phyloP scores from a whole-genome alignment of 352 stramenopile species.

The Thraustotheca clavata region DNA sequence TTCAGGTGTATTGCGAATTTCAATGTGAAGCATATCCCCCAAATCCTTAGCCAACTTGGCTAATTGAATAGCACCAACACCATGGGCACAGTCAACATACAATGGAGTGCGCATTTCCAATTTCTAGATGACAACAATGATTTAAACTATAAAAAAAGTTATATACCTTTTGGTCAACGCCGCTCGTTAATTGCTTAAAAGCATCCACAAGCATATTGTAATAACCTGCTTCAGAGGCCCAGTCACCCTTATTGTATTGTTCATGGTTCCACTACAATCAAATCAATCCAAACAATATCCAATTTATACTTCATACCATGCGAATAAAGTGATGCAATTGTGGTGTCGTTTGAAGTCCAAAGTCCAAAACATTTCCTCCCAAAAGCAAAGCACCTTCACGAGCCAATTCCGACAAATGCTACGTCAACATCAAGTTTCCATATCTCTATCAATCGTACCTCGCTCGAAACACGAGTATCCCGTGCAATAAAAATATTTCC shows the following conservation, averaged over 20 bases:
- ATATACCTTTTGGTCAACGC: slow-evolving; percentile 57
- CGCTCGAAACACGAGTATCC: slow-evolving; percentile 88
- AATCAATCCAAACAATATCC: background rate
- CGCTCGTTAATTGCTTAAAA: slow-evolving; percentile 86
- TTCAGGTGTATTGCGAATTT: slow-evolving; percentile 68
- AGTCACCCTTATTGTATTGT: slow-evolving; percentile 84
- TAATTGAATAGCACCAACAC: slow-evolving; percentile 82
- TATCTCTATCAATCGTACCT: slow-evolving; percentile 24
- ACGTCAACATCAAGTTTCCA: background rate
- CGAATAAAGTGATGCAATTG: slow-evolving; percentile 96
- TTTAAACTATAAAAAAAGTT: background rate
- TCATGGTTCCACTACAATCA: slow-evolving; percentile 71
- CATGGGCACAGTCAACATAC: slow-evolving; percentile 91
- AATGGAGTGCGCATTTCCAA: slow-evolving; percentile 69
- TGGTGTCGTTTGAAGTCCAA: slow-evolving; percentile 95
- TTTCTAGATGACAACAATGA: slow-evolving; percentile 29
- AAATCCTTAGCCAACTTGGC: slow-evolving; percentile 69
- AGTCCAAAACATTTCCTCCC: slow-evolving; percentile 87
- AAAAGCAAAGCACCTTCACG: slow-evolving; percentile 84
- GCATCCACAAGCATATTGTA: slow-evolving; percentile 91
- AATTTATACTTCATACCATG: slow-evolving; percentile 43
- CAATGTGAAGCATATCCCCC: slow-evolving; percentile 67
- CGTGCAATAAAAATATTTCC: slow-evolving; percentile 85
- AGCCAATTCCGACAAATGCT: slow-evolving; percentile 78
- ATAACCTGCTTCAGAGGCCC: slow-evolving; percentile 89